Evolutionary conservation across 2,329 filamentous ascomycete species (phyloP).

Genomic region (Lecanoromycetidae sp.): DNA sequence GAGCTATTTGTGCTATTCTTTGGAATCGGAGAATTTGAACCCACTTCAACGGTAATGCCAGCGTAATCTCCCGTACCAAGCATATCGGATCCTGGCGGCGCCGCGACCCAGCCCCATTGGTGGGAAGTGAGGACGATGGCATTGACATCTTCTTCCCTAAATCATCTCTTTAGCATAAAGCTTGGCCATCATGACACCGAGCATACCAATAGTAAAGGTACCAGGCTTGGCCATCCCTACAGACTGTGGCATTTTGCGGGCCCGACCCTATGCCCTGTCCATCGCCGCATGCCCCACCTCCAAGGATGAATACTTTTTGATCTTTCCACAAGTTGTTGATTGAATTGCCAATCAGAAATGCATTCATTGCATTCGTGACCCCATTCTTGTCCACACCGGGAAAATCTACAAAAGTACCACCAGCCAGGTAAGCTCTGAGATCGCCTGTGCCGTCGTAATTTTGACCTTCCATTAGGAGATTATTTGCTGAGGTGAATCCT

Average conservation of each 20-base stretch:
- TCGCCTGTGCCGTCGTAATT: constrained; percentile 10
- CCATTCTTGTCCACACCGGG: constrained; percentile 7
- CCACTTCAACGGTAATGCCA: constrained; percentile 10
- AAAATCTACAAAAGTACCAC: constrained; percentile 10
- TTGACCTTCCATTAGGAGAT: constrained; percentile 13
- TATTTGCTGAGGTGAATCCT: constrained; percentile 7
- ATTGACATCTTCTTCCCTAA: constrained; percentile 1
- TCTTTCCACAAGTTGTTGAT: constrained; percentile 7
- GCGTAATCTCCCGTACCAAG: constrained; percentile 13
- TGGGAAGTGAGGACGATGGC: constrained; percentile 2
- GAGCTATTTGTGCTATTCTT: background rate
- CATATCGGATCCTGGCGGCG: background rate
- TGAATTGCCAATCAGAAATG: constrained; percentile 10
- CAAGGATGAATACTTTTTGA: constrained; percentile 14
- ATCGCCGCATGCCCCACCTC: constrained; percentile 13
- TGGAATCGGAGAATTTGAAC: no score
- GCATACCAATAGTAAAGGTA: constrained; percentile 11
- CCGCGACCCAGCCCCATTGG: constrained; percentile 10
- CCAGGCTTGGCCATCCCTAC: constrained; percentile 11
- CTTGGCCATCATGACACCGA: background rate
- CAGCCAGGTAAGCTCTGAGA: constrained; percentile 11
- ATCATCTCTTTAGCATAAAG: background rate
- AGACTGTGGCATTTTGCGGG: constrained; percentile 5
- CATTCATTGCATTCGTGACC: constrained; percentile 2
- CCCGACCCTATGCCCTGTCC: constrained; percentile 9